These are phyloP conservation scores for Leccinum aurantiacum DNA, from an alignment of 768 basidiomycete species.

Conservation along the genomic window DNA sequence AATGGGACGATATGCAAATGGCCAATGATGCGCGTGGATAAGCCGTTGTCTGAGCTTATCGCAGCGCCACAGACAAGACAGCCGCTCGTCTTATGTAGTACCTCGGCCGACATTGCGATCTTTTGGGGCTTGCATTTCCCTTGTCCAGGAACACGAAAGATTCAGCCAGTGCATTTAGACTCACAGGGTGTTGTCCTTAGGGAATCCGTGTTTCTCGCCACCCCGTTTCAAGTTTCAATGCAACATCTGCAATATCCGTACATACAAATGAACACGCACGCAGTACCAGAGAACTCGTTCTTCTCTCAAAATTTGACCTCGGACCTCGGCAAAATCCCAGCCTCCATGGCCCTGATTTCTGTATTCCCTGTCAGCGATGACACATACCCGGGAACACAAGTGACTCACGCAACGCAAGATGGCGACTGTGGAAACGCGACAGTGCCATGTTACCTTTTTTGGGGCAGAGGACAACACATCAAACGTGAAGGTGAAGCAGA, in stretches of 20 bases:
- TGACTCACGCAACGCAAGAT: slow-evolving; percentile 32
- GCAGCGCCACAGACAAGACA: neutral
- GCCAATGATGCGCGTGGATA: neutral
- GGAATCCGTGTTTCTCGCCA: neutral
- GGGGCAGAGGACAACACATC: neutral
- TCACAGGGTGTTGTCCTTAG: neutral
- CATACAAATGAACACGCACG: neutral
- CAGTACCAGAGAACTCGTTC: neutral
- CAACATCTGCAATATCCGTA: neutral
- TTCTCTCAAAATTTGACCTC: slow-evolving; percentile 21
- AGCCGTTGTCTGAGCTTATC: neutral
- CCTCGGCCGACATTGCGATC: neutral
- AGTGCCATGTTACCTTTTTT: slow-evolving; percentile 23
- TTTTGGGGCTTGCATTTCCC: too few species aligned
- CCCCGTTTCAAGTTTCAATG: neutral
- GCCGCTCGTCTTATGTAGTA: neutral
- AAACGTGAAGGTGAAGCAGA: neutral
- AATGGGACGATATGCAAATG: neutral
- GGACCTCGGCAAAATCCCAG: slow-evolving; percentile 23
- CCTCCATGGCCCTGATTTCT: slow-evolving; percentile 34
- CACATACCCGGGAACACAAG: neutral
- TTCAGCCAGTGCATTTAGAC: neutral
- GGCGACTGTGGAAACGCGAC: slow-evolving; percentile 32
- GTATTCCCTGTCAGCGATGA: neutral
- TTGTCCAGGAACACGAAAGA: too few species aligned